Percentiles rank a stretch among this genome's conserved stretches.
phyloP scores from a whole-genome alignment of 305 asterid genomes.

The Euphrasia arctica region DNA sequence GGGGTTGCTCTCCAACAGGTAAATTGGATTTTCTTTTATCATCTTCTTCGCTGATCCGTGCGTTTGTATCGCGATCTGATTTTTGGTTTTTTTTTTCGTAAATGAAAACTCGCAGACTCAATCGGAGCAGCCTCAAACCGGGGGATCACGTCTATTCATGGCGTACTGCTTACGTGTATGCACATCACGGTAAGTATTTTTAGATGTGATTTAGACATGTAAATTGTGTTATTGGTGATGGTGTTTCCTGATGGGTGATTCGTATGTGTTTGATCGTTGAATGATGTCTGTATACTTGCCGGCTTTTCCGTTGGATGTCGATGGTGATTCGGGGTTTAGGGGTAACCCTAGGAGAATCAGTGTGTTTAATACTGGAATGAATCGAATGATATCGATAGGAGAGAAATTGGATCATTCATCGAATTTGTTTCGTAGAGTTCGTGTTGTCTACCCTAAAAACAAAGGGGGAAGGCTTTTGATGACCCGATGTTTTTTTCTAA shows the following conservation, averaged over 20 bases:
- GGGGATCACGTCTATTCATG: slow-evolving; percentile 98
- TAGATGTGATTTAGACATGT: background rate
- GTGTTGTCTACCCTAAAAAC: no score
- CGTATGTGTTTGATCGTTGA: background rate
- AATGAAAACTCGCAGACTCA: slow-evolving; percentile 40
- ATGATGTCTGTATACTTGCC: background rate
- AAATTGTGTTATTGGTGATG: background rate
- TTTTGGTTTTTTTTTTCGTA: slow-evolving; percentile 14
- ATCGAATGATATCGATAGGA: no score
- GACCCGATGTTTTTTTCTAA: background rate
- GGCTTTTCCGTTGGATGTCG: slow-evolving; percentile 1
- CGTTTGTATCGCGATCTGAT: background rate
- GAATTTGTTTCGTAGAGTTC: no score
- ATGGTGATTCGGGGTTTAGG: background rate
- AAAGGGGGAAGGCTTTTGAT: no score
- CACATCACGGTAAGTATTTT: slow-evolving; percentile 82
- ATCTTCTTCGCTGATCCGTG: background rate
- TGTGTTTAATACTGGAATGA: background rate
- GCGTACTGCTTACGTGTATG: slow-evolving; percentile 80
- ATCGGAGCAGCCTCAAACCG: slow-evolving; percentile 60
- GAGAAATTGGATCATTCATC: no score
- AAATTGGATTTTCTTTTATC: background rate
- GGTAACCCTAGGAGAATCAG: background rate
- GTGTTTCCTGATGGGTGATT: background rate
- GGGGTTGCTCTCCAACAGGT: slow-evolving; percentile 95